phyloP scores from a whole-genome alignment of 345 rosid genomes.

The Citrus trifoliata region DNA sequence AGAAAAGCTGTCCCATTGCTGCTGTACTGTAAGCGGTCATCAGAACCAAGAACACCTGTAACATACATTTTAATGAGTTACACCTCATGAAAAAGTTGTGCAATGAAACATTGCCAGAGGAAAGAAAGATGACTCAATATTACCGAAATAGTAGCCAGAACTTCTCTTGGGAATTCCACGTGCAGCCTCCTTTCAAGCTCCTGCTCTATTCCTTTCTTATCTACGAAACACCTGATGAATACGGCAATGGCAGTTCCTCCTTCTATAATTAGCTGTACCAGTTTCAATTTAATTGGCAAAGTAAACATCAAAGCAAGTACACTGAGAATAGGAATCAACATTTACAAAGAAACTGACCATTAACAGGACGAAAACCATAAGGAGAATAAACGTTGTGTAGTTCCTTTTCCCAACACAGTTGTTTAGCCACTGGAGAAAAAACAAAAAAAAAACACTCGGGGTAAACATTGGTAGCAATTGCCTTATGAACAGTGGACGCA shows the following conservation, averaged over 20 bases:
- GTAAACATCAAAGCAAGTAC: background rate
- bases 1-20: constrained; percentile 94
- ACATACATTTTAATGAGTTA: constrained; percentile 13
- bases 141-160: constrained; percentile 86
- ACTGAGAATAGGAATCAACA: background rate
- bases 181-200: constrained; percentile 59
- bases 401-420: constrained; percentile 93
- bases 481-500: background rate
- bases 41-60: constrained; percentile 67
- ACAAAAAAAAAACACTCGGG: background rate
- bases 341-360: constrained; percentile 54
- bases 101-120: background rate
- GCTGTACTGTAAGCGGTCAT: constrained; percentile 86
- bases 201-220: constrained; percentile 76
- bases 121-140: background rate
- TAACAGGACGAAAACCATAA: constrained; percentile 72
- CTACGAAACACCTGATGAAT: constrained; percentile 84
- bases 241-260: constrained; percentile 90
- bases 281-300: background rate
- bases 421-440: constrained; percentile 79
- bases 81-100: constrained; percentile 3
- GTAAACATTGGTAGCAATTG: constrained; percentile 12
- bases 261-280: constrained; percentile 72
- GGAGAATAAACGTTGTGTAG: constrained; percentile 81
- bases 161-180: constrained; percentile 67